phyloP scores from a whole-genome alignment of 129 eudicot species.

The Escallonia rubra region DNA sequence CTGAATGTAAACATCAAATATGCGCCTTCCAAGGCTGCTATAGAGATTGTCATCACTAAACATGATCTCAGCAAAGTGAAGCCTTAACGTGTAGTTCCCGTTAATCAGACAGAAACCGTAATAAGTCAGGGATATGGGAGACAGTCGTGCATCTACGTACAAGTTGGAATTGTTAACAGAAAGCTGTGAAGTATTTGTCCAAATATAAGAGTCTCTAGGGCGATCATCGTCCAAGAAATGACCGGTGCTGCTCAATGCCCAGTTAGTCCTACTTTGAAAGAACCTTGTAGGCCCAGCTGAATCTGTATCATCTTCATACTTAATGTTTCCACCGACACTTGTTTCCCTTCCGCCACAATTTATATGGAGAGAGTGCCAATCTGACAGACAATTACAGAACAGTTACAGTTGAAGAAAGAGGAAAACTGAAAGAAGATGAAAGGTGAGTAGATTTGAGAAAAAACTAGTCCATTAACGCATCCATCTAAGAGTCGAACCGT shows the following conservation, averaged over 20 bases:
- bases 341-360: constrained; percentile 45
- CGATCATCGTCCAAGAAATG: constrained; percentile 43
- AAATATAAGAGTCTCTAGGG: constrained; percentile 3
- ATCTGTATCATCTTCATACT: constrained; percentile 22
- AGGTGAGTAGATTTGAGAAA: background rate
- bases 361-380: constrained; percentile 22
- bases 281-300: constrained; percentile 25
- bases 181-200: constrained; percentile 8
- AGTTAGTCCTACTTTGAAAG: constrained; percentile 13
- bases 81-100: constrained; percentile 65
- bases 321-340: background rate
- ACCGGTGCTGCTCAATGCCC: constrained; percentile 87
- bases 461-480: background rate
- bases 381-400: constrained; percentile 18
- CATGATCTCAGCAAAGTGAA: constrained; percentile 76
- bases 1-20: constrained; percentile 82
- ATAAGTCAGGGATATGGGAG: constrained; percentile 72
- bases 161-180: constrained; percentile 21
- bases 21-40: constrained; percentile 69
- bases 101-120: constrained; percentile 58
- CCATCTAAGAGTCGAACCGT: background rate
- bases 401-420: background rate
- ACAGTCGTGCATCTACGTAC: constrained; percentile 47
- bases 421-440: background rate
- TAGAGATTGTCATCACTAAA: constrained; percentile 41